A percentile compares a stretch with the other conserved stretches of the same genome.
phyloP scores from a whole-genome alignment of 495 filamentous ascomycete species.

The Penicillium maclennaniae region DNA sequence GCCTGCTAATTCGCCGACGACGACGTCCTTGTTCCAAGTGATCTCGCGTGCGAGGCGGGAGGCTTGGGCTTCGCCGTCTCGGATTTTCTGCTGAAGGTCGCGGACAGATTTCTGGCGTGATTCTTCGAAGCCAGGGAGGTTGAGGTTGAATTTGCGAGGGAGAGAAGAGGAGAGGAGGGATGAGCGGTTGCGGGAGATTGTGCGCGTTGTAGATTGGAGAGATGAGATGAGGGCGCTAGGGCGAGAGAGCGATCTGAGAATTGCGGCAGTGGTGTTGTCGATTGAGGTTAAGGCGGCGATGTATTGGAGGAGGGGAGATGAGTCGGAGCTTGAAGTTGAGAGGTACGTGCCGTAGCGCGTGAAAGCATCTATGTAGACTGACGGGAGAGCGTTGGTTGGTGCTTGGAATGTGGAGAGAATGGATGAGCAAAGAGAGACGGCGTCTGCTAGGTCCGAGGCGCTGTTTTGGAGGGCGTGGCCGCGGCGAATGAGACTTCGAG shows the following conservation, averaged over 20 bases:
- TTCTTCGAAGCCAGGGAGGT: conserved; percentile 69
- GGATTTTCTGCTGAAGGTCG: conserved; percentile 72
- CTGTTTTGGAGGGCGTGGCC: conserved; percentile 36
- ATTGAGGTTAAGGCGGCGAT: conserved; percentile 71
- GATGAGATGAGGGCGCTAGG: conserved; percentile 71
- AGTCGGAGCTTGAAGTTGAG: conserved; percentile 64
- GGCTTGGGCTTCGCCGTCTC: conserved; percentile 59
- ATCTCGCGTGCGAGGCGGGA: conserved; percentile 70
- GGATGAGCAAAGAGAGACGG: conserved; percentile 55
- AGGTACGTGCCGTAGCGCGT: conserved; percentile 65
- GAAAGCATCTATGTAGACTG: conserved; percentile 65
- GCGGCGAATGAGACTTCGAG: conserved; percentile 68
- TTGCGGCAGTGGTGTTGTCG: conserved; percentile 72
- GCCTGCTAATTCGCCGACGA: conserved; percentile 84
- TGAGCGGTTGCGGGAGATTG: conserved; percentile 68
- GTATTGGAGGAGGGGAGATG: conserved; percentile 64
- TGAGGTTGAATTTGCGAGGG: conserved; percentile 49
- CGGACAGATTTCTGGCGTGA: conserved; percentile 75
- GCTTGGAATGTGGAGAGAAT: conserved; percentile 47
- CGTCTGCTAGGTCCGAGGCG: conserved; percentile 62
- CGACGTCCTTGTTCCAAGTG: conserved; percentile 87
- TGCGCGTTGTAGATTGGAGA: conserved; percentile 60
- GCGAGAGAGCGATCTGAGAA: conserved; percentile 76
- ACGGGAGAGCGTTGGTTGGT: conserved; percentile 54
- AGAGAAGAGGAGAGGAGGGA: conserved; percentile 55